These are phyloP conservation scores for Mycena belliarum DNA, from an alignment of 768 basidiomycete genomes.

Conservation along the genomic window DNA sequence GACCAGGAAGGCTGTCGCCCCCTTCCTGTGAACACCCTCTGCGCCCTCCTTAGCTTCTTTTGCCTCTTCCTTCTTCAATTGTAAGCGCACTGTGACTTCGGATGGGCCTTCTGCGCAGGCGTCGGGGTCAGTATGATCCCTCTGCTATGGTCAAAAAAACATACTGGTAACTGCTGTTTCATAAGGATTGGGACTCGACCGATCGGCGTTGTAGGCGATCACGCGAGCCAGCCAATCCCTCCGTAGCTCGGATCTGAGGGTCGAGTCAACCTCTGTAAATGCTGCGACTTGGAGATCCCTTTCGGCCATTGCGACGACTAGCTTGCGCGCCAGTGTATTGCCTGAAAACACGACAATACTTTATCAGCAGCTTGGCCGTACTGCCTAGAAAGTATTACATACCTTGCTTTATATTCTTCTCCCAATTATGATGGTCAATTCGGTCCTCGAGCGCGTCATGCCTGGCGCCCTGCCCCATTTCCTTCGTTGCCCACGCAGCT, in stretches of 20 bases:
- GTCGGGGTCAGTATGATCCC: too few species aligned
- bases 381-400: background rate
- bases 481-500: slow-evolving; percentile 26
- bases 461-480: slow-evolving; percentile 30
- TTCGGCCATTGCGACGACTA: slow-evolving; percentile 6
- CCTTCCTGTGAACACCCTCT: background rate
- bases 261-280: background rate
- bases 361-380: too few species aligned
- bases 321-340: slow-evolving; percentile 1
- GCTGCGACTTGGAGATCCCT: background rate
- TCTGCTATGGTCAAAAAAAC: too few species aligned
- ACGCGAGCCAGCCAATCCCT: background rate
- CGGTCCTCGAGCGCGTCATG: slow-evolving; percentile 31
- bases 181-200: background rate
- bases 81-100: background rate
- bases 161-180: background rate
- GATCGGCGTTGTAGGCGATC: background rate
- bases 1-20: background rate
- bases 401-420: slow-evolving; percentile 15
- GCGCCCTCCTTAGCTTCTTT: background rate
- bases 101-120: background rate
- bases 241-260: background rate
- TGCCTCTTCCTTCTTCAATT: background rate
- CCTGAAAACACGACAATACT: background rate
- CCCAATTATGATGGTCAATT: slow-evolving; percentile 23